phyloP scores from a whole-genome alignment of 2,329 filamentous ascomycete species.

The Cladosporium sp. region DNA sequence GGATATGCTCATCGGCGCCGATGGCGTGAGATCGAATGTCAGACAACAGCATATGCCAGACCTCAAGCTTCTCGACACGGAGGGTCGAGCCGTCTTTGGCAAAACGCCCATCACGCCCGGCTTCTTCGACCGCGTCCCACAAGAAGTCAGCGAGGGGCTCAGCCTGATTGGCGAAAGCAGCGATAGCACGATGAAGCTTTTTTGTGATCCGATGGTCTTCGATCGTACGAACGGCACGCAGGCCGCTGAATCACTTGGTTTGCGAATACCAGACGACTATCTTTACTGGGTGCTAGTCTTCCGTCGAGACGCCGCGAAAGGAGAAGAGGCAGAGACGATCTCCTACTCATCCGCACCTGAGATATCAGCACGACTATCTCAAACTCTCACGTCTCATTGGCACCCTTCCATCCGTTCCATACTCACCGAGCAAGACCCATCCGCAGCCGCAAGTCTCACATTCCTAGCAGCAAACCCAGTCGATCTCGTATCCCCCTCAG shows the following conservation, averaged over 20 bases:
- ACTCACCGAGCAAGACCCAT: slow-evolving; percentile 21
- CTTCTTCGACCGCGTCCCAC: slow-evolving; percentile 4
- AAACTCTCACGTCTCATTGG: slow-evolving; percentile 15
- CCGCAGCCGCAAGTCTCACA: slow-evolving; percentile 30
- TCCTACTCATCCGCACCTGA: background rate
- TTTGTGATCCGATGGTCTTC: slow-evolving; percentile 14
- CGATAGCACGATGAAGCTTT: slow-evolving; percentile 6
- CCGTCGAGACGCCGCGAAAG: slow-evolving; percentile 11
- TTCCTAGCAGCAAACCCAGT: slow-evolving; percentile 30
- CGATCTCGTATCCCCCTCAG: slow-evolving; percentile 24
- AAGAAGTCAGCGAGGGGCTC: slow-evolving; percentile 5
- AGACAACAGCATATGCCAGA: slow-evolving; percentile 20
- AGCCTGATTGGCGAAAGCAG: background rate
- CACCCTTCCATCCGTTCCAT: slow-evolving; percentile 12
- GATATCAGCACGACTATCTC: slow-evolving; percentile 10
- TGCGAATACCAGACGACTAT: slow-evolving; percentile 15
- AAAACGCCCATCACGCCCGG: slow-evolving; percentile 22
- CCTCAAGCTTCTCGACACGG: slow-evolving; percentile 19
- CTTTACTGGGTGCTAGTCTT: slow-evolving; percentile 18
- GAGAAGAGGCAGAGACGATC: background rate
- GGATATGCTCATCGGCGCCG: slow-evolving; percentile 21
- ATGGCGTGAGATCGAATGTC: slow-evolving; percentile 23
- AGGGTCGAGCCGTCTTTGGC: slow-evolving; percentile 21
- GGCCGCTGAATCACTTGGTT: background rate
- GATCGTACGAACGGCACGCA: slow-evolving; percentile 6